A percentile compares a stretch with the other conserved stretches of the same genome.
phyloP scores from a whole-genome alignment of 2,329 filamentous ascomycete genomes.

The Cladophialophora immunda region DNA sequence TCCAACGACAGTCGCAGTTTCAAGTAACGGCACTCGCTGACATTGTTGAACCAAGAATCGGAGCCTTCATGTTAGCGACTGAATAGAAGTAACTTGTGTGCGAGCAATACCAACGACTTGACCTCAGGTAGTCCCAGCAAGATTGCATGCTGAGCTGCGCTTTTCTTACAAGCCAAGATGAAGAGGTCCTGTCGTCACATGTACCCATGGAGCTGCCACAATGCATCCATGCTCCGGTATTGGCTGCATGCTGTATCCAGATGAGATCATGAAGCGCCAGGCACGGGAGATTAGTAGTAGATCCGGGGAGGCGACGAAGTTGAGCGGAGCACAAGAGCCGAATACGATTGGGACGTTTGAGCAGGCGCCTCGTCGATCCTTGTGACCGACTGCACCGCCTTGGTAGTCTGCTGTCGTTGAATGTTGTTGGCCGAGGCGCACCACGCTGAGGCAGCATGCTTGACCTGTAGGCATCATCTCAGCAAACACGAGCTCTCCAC shows the following conservation, averaged over 20 bases:
- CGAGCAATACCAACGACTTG: background rate
- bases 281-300: background rate
- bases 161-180: background rate
- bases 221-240: background rate
- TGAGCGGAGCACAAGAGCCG: background rate
- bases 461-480: slow-evolving; percentile 4
- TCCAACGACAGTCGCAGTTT: background rate
- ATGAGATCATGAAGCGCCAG: slow-evolving; percentile 2
- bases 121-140: background rate
- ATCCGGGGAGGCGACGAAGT: background rate
- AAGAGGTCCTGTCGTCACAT: background rate
- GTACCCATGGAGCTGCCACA: background rate
- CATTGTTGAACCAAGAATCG: background rate
- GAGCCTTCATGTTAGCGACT: background rate
- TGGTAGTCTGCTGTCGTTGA: background rate
- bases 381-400: background rate
- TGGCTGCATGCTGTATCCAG: slow-evolving; percentile 5
- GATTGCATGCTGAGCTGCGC: background rate
- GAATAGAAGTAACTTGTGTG: background rate
- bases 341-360: background rate
- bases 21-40: background rate
- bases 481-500: slow-evolving; percentile 9
- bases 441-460: background rate
- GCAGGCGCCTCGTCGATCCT: background rate
- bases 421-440: background rate